A percentile compares a stretch with the other conserved stretches of the same genome.
These are phyloP conservation scores for Lignosus rhinocerotis DNA, from an alignment of 1,284 basidiomycete species.

Conservation along the genomic window DNA sequence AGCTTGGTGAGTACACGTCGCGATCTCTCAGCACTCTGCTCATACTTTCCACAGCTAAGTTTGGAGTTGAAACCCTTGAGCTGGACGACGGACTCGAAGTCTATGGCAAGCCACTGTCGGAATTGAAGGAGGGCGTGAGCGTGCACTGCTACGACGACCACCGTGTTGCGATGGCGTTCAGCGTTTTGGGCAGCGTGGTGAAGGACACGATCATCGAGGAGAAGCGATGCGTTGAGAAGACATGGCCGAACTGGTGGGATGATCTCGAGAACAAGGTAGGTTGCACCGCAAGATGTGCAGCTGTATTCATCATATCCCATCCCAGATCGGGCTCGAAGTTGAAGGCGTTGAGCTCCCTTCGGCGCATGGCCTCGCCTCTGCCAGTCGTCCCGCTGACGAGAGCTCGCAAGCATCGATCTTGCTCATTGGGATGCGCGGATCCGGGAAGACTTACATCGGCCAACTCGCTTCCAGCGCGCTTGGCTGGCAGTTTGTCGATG, in stretches of 20 bases:
- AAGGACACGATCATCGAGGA: conserved; percentile 86
- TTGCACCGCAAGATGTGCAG: not conserved
- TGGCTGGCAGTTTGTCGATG: conserved; percentile 83
- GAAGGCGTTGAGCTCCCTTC: conserved; percentile 78
- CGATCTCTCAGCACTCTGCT: not conserved
- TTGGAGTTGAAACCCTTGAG: conserved; percentile 91
- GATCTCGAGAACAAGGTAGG: conserved; percentile 90
- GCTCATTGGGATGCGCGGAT: conserved; percentile 95
- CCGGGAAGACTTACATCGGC: conserved; percentile 93
- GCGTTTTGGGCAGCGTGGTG: conserved; percentile 80
- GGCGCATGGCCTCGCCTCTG: conserved; percentile 43
- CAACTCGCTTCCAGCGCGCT: conserved; percentile 75
- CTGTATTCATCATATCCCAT: not conserved
- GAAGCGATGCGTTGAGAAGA: conserved; percentile 98
- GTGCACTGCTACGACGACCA: conserved; percentile 99
- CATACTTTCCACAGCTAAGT: conserved; percentile 69
- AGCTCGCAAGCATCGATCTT: conserved; percentile 69
- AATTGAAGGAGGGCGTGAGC: conserved; percentile 69
- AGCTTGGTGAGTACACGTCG: conserved; percentile 65
- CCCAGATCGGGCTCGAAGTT: conserved; percentile 86
- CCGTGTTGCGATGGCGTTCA: conserved; percentile 98
- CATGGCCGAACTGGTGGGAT: conserved; percentile 99
- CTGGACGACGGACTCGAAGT: conserved; percentile 93
- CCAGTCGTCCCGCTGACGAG: conserved; percentile 41
- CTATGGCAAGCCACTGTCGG: conserved; percentile 69